phyloP scores from a whole-genome alignment of 2,329 filamentous ascomycete species.

The Cladosporium phlei region DNA sequence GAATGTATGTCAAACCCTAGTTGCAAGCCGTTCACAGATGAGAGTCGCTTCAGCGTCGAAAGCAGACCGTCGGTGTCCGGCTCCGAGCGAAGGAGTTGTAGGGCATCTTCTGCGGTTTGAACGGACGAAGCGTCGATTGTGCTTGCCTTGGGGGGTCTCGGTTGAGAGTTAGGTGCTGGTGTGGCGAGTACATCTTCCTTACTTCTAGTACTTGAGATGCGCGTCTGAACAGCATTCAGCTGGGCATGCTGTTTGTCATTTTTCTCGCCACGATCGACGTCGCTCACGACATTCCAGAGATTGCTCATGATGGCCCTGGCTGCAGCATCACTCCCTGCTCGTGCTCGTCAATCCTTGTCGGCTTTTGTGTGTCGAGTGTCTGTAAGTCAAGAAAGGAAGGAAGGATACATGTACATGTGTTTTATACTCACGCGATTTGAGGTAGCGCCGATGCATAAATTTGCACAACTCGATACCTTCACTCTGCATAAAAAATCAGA shows the following conservation, averaged over 20 bases:
- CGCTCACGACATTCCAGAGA: slow-evolving; percentile 9
- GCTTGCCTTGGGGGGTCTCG: background rate
- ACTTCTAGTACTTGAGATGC: background rate
- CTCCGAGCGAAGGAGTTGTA: slow-evolving; percentile 38
- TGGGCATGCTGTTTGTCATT: background rate
- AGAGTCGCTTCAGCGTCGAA: slow-evolving; percentile 16
- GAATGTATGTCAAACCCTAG: slow-evolving; percentile 52
- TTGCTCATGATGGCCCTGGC: slow-evolving; percentile 9
- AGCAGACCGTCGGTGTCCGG: slow-evolving; percentile 35
- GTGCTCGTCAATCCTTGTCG: too few species aligned
- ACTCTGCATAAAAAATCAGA: too few species aligned
- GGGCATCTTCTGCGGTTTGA: slow-evolving; percentile 20
- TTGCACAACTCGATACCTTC: too few species aligned
- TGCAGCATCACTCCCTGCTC: too few species aligned
- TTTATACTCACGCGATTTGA: too few species aligned
- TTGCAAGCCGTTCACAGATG: slow-evolving; percentile 14
- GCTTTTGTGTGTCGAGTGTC: too few species aligned
- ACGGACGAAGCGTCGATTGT: slow-evolving; percentile 15
- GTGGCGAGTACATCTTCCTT: too few species aligned
- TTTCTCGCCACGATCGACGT: slow-evolving; percentile 1
- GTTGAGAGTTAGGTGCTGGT: background rate
- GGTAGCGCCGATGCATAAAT: too few species aligned
- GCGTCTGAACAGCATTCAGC: slow-evolving; percentile 7
- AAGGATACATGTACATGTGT: too few species aligned
- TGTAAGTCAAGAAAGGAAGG: too few species aligned